Conservation (phyloP, 208 protist genomes). For the Angomonas ambiguus region DNA sequence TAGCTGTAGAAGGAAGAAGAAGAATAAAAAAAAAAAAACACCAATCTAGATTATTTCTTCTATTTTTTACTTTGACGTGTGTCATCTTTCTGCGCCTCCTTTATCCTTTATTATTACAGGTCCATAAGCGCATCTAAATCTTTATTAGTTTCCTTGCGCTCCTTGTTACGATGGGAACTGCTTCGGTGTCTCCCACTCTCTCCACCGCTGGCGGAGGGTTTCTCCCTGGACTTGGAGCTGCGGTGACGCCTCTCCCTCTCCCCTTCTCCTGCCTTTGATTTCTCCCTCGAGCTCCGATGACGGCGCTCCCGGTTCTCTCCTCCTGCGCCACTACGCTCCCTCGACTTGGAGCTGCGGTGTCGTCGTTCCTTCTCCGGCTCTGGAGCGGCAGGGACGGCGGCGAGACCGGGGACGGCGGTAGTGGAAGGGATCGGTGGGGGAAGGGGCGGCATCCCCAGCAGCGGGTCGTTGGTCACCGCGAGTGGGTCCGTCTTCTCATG, state of each 20-base stretch:
- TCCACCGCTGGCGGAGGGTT: neutral
- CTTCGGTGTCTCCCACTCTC: neutral
- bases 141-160: constrained; percentile 5
- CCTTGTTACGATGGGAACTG: constrained; percentile 11
- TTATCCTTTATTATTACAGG: constrained; percentile 15
- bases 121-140: constrained; percentile 33
- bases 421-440: neutral
- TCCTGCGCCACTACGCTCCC: neutral
- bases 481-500: constrained; percentile 5
- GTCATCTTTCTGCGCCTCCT: neutral
- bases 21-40: constrained; percentile 9
- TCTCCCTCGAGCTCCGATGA: neutral
- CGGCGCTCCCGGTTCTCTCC: neutral
- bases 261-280: neutral
- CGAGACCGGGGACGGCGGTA: neutral
- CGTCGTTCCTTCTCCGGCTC: neutral
- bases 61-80: constrained; percentile 11
- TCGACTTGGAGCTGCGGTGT: neutral
- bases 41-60: constrained; percentile 9
- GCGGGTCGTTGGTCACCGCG: neutral
- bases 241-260: constrained; percentile 5
- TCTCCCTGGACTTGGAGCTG: neutral
- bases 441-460: constrained; percentile 4
- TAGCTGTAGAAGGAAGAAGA: neutral
- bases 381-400: constrained; percentile 12